phyloP scores from a whole-genome alignment of 2,329 filamentous ascomycete genomes.

The Myriosclerotinia duriaeana region DNA sequence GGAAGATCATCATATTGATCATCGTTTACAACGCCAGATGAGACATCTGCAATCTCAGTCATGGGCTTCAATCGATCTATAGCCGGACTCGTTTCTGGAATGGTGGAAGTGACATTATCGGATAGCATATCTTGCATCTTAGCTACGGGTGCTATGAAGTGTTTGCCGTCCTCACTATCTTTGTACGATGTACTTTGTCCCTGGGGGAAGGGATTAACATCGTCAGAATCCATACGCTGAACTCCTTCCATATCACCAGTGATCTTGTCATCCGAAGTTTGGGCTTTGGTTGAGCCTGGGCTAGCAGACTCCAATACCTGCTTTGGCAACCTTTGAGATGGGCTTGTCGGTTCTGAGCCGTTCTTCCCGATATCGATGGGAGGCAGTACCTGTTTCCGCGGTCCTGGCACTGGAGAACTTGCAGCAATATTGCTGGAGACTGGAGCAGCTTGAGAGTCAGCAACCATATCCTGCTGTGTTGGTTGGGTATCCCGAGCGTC shows the following conservation, averaged over 20 bases:
- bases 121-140: slow-evolving; percentile 22
- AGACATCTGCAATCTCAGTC: slow-evolving; percentile 36
- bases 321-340: slow-evolving; percentile 3
- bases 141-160: slow-evolving; percentile 20
- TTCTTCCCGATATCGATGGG: background rate
- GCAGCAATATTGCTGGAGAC: slow-evolving; percentile 2
- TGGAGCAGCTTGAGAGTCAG: slow-evolving; percentile 34
- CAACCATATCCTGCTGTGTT: slow-evolving; percentile 33
- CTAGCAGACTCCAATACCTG: background rate
- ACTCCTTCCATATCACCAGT: background rate
- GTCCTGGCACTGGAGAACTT: slow-evolving; percentile 13
- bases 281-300: too few species aligned
- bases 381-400: too few species aligned
- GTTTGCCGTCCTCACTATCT: slow-evolving; percentile 24
- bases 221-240: background rate
- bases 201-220: background rate
- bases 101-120: slow-evolving; percentile 26
- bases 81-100: slow-evolving; percentile 41
- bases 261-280: background rate
- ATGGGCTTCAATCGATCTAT: slow-evolving; percentile 31
- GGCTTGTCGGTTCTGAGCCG: background rate
- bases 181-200: slow-evolving; percentile 28
- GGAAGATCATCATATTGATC: slow-evolving; percentile 31
- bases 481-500: slow-evolving; percentile 35
- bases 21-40: slow-evolving; percentile 28